Percentiles rank a stretch among this genome's conserved stretches.
phyloP scores from a whole-genome alignment of 768 basidiomycete species.

The Tulasnella sp. region DNA sequence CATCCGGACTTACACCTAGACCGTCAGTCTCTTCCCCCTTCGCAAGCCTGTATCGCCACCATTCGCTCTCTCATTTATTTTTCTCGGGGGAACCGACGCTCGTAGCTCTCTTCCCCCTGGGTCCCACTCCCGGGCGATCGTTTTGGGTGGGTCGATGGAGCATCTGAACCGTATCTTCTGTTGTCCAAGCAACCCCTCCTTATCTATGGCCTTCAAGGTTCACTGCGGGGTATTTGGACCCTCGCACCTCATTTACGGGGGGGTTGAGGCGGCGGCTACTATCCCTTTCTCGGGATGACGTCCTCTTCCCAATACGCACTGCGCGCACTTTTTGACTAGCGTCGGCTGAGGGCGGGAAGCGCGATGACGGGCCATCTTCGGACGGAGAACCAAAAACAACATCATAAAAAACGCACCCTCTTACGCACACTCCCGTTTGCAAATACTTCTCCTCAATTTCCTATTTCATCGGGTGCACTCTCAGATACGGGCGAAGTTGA shows the following conservation, averaged over 20 bases:
- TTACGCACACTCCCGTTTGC: conserved; percentile 12
- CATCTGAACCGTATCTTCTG: conserved; percentile 16
- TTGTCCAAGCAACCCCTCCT: conserved; percentile 14
- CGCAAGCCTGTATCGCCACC: background rate
- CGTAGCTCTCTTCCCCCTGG: background rate
- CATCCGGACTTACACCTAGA: conserved; percentile 11
- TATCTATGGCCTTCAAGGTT: conserved; percentile 16
- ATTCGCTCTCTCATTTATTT: background rate
- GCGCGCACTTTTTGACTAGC: no score
- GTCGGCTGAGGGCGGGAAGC: background rate
- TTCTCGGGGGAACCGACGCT: background rate
- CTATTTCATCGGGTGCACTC: background rate
- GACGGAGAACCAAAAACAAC: background rate
- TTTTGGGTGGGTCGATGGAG: background rate
- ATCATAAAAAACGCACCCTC: background rate
- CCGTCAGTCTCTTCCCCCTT: background rate
- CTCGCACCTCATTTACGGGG: background rate
- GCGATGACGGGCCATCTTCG: background rate
- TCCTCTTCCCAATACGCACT: no score
- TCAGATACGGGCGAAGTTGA: background rate
- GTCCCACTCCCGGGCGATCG: background rate
- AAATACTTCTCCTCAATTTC: background rate
- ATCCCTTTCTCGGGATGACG: no score
- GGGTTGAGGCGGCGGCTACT: no score
- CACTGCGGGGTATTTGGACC: background rate